Base-by-base conservation (phyloP, 1,139 yeast species). In the Trichomonascaceae sp. region DNA sequence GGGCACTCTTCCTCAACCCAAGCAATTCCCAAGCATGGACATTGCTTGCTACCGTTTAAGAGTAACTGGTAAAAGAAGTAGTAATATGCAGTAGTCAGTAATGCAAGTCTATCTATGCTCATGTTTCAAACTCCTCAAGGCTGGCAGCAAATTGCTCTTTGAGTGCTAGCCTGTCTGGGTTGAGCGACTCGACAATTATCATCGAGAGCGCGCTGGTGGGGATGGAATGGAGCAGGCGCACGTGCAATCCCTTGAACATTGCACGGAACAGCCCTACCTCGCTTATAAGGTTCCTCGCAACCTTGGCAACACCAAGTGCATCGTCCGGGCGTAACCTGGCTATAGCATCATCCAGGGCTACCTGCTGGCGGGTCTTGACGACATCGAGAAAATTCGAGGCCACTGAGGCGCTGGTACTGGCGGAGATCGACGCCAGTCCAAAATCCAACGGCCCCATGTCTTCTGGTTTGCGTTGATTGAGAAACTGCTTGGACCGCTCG, bases 351-450 rank as follows among this genome's bases (percentile, higher is more conserved):
- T 65, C 53, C 22, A 51, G 54, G 2, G 66, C 64, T 29, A 61
- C 50, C 47, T 62, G 67, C 46, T 62, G 67, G 11, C 67, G 48
- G 6, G 67, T 62, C 40, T 62, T 62, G 29, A 63, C 54, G 13
- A 62, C 57, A 39, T 63, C 67, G 16, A 62, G 45, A 30, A 60
- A 59, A 39, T 63, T 63, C 18, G 65, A 59, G 11, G 50, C 50
- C 3, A 56, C 42, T n/a, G 61, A 56, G 1, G 66, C 63, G 4
- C 52, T 39, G 0, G 56, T 40, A n/a, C 63, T 56, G 5, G 66
- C 65, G 1, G 43, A 35, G 1, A 62, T 62, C 1, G 64, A 59
- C 1, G 64, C 53, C 3, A 48, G 26, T 4, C 62, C 63, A 35
- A 54, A 56, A 16, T 57, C 52, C 13, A 37, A 16, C 4, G 54